Conservation (phyloP, 257 asterid genomes). For the Penstemon eatonii region DNA sequence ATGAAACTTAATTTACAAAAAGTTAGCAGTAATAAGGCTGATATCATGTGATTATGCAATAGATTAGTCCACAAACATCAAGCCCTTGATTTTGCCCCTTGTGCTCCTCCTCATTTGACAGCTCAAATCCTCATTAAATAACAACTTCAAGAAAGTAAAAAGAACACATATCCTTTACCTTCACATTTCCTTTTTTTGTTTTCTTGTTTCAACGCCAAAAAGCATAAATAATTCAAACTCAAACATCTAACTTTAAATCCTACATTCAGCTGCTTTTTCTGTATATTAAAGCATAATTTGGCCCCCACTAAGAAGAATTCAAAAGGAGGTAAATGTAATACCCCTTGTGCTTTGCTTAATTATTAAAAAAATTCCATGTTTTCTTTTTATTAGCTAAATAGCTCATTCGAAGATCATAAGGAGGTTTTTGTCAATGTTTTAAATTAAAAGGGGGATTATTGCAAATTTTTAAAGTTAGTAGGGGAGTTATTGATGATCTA, state of each 20-base stretch:
- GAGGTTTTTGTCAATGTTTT: too few relatives aligned
- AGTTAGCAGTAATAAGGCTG: conserved; percentile 2
- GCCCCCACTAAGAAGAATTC: conserved; percentile 44
- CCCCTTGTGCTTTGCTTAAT: too few relatives aligned
- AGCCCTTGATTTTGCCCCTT: conserved; percentile 33
- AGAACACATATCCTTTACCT: conserved; percentile 28
- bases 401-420: too few relatives aligned
- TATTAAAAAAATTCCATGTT: too few relatives aligned
- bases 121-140: conserved; percentile 29
- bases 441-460: too few relatives aligned
- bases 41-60: background rate
- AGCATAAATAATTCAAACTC: conserved; percentile 40
- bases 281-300: conserved; percentile 30
- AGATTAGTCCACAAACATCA: background rate
- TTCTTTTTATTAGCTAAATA: too few relatives aligned
- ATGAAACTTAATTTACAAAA: conserved; percentile 28
- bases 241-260: conserved; percentile 41
- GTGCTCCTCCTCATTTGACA: conserved; percentile 27
- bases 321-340: conserved; percentile 27
- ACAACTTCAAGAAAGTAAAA: conserved; percentile 42
- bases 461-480: too few relatives aligned
- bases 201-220: conserved; percentile 32
- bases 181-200: conserved; percentile 32
- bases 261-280: conserved; percentile 36
- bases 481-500: too few relatives aligned